These are phyloP conservation scores for Diaporthe humulicola DNA, from an alignment of 2,329 filamentous ascomycete genomes.

Conservation along the genomic window DNA sequence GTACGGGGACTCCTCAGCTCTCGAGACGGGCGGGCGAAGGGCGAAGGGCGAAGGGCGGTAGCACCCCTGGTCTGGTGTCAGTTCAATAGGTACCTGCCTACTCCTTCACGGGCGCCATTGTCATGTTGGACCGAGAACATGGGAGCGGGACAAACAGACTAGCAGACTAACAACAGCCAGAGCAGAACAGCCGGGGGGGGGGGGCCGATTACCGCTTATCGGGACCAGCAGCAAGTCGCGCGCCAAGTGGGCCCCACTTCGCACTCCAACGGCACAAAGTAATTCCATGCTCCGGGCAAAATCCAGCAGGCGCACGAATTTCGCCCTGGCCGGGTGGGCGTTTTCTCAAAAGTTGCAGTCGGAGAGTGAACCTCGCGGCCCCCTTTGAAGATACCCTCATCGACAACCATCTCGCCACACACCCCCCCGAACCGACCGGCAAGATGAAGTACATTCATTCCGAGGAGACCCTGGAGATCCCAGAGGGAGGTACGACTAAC, in stretches of 20 bases:
- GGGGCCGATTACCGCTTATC: conserved; percentile 1
- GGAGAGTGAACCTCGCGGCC: conserved; percentile 33
- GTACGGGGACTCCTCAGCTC: too few relatives aligned
- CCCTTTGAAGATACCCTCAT: conserved; percentile 38
- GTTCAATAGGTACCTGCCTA: too few relatives aligned
- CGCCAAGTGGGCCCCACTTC: conserved; percentile 11
- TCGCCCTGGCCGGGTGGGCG: conserved; percentile 17
- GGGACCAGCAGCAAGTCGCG: not conserved
- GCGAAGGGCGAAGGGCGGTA: too few relatives aligned
- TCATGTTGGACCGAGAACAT: too few relatives aligned
- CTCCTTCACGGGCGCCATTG: too few relatives aligned
- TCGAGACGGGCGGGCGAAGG: too few relatives aligned
- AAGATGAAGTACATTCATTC: conserved; percentile 99
- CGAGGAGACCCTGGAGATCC: conserved; percentile 93
- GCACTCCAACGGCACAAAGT: conserved; percentile 4
- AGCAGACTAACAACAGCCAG: too few relatives aligned
- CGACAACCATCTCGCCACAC: conserved; percentile 55
- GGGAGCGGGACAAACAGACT: not conserved
- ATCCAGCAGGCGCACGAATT: conserved; percentile 30
- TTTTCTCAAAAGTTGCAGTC: conserved; percentile 34
- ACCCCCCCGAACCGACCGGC: conserved; percentile 62
- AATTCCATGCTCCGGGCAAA: conserved; percentile 27
- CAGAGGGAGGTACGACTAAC: conserved; percentile 87
- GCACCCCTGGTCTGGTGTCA: too few relatives aligned
- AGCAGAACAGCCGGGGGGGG: too few relatives aligned